phyloP scores from a whole-genome alignment of 108 stramenopile species.

The Cylindrotheca fusiformis region DNA sequence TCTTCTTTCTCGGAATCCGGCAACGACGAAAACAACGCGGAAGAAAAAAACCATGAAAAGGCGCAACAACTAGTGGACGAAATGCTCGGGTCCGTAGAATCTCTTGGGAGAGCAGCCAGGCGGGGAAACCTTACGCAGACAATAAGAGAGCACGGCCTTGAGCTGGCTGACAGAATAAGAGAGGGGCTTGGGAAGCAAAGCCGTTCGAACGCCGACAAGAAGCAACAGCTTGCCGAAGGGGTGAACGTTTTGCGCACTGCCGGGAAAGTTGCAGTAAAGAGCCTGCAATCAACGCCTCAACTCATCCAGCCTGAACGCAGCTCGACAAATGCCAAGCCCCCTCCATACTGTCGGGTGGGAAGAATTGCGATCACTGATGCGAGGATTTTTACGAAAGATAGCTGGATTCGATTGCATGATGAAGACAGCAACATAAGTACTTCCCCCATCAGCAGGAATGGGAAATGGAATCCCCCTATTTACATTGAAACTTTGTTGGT shows the following conservation, averaged over 20 bases:
- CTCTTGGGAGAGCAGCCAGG: slow-evolving; percentile 45
- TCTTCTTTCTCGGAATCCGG: background rate
- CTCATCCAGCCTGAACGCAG: slow-evolving; percentile 27
- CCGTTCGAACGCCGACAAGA: slow-evolving; percentile 6
- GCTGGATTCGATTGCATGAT: slow-evolving; percentile 24
- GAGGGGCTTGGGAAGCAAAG: slow-evolving; percentile 28
- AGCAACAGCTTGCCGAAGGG: slow-evolving; percentile 34
- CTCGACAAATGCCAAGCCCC: slow-evolving; percentile 7
- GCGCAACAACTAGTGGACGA: slow-evolving; percentile 49
- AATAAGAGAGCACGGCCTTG: slow-evolving; percentile 35
- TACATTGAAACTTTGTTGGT: slow-evolving; percentile 32
- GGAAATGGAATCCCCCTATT: slow-evolving; percentile 58
- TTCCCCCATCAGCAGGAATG: background rate
- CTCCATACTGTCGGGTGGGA: slow-evolving; percentile 40
- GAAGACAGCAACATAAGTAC: slow-evolving; percentile 3
- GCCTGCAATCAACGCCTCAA: slow-evolving; percentile 24
- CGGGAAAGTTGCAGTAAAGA: slow-evolving; percentile 41
- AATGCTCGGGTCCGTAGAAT: slow-evolving; percentile 45
- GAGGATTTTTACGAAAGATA: slow-evolving; percentile 52
- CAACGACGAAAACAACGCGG: background rate
- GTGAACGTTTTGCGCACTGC: slow-evolving; percentile 45
- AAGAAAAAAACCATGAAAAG: slow-evolving; percentile 24
- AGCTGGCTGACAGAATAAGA: slow-evolving; percentile 30
- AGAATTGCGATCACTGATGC: slow-evolving; percentile 42
- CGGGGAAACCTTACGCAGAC: slow-evolving; percentile 31